A percentile compares a stretch with the other conserved stretches of the same genome.
These are phyloP conservation scores for Aspergillus leporis DNA, from an alignment of 495 filamentous ascomycete species.

Conservation along the genomic window DNA sequence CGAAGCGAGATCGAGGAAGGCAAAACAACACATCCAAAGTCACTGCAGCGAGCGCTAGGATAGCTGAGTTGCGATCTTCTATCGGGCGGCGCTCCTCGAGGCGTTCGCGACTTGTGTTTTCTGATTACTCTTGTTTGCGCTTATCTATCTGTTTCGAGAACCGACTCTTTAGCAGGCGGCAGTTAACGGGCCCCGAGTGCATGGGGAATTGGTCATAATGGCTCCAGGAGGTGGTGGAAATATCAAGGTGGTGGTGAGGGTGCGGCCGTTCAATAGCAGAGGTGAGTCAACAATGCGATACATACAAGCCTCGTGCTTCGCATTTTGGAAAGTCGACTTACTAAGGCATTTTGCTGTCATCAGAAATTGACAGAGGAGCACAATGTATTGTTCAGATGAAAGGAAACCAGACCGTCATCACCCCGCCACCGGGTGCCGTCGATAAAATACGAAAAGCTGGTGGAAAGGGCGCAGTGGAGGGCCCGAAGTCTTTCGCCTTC, in stretches of 20 bases:
- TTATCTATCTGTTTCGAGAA: slow-evolving; percentile 10
- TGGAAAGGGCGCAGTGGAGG: slow-evolving; percentile 65
- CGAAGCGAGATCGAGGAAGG: slow-evolving; percentile 13
- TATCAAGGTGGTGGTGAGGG: slow-evolving; percentile 99
- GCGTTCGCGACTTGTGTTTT: slow-evolving; percentile 41
- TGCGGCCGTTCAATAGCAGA: slow-evolving; percentile 89
- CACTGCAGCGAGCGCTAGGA: not conserved
- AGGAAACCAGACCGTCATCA: slow-evolving; percentile 84
- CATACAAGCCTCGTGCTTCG: not conserved
- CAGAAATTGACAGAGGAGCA: slow-evolving; percentile 85
- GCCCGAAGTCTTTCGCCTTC: slow-evolving; percentile 89
- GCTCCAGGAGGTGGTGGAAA: slow-evolving; percentile 85
- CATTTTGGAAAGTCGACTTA: slow-evolving; percentile 4
- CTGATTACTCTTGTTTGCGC: slow-evolving; percentile 24
- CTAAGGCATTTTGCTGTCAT: slow-evolving; percentile 4
- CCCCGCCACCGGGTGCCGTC: slow-evolving; percentile 67
- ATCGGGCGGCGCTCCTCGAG: slow-evolving; percentile 39
- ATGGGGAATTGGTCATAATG: slow-evolving; percentile 56
- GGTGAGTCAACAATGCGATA: slow-evolving; percentile 49
- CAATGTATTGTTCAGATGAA: slow-evolving; percentile 99
- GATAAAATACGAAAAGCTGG: slow-evolving; percentile 54
- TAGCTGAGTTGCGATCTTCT: slow-evolving; percentile 19
- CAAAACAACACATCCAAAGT: not conserved
- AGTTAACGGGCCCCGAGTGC: slow-evolving; percentile 27
- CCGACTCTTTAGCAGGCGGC: slow-evolving; percentile 11